phyloP scores from a whole-genome alignment of 2,329 filamentous ascomycete genomes.

The Penicillium verrucosum region DNA sequence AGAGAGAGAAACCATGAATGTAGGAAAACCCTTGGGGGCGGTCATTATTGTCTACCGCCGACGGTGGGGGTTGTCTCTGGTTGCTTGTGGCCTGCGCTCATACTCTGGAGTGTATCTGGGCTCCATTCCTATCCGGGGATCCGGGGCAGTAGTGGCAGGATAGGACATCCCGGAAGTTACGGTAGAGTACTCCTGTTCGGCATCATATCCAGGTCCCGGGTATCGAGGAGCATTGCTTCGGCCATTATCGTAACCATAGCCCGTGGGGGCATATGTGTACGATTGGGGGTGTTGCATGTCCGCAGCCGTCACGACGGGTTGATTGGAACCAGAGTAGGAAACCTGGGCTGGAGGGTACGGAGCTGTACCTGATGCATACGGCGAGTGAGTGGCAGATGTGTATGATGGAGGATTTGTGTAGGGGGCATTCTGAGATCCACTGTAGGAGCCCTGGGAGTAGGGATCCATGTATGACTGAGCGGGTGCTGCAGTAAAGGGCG shows the following conservation, averaged over 20 bases:
- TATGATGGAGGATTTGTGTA: slow-evolving; percentile 34
- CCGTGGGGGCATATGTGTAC: slow-evolving; percentile 38
- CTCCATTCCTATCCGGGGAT: slow-evolving; percentile 44
- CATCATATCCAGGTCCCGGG: slow-evolving; percentile 42
- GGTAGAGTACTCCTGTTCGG: slow-evolving; percentile 42
- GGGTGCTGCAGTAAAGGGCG: slow-evolving; percentile 36
- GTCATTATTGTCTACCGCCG: slow-evolving; percentile 31
- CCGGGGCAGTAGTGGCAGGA: slow-evolving; percentile 40
- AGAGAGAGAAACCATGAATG: slow-evolving; percentile 7
- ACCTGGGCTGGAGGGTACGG: slow-evolving; percentile 36
- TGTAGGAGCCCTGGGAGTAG: slow-evolving; percentile 34
- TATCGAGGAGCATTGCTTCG: slow-evolving; percentile 43
- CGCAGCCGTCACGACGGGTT: slow-evolving; percentile 38
- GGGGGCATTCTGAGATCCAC: slow-evolving; percentile 32
- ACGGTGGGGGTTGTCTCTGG: slow-evolving; percentile 41
- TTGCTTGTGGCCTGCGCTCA: slow-evolving; percentile 41
- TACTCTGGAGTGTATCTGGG: slow-evolving; percentile 44
- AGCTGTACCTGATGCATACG: slow-evolving; percentile 34
- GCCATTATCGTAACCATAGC: slow-evolving; percentile 38
- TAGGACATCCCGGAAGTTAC: slow-evolving; percentile 42
- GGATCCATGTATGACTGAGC: slow-evolving; percentile 35
- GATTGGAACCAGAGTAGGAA: slow-evolving; percentile 34
- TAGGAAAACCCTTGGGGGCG: slow-evolving; percentile 6
- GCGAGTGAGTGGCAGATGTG: slow-evolving; percentile 31
- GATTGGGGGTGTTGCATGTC: slow-evolving; percentile 36